A percentile compares a stretch with the other conserved stretches of the same genome.
Conservation (phyloP, 306 rosid genomes). For the Arachis stenosperma region DNA sequence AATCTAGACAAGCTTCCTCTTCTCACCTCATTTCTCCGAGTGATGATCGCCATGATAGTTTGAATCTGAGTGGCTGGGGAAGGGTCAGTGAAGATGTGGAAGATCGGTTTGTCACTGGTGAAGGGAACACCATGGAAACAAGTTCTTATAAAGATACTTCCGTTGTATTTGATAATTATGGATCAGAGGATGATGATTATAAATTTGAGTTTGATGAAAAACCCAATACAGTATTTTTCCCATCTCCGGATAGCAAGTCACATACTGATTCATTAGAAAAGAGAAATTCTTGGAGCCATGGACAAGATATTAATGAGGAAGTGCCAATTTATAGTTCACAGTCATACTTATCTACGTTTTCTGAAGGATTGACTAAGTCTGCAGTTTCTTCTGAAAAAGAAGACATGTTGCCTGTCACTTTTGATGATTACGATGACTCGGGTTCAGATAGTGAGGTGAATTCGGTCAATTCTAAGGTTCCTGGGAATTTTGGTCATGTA, state of each 20-base stretch:
- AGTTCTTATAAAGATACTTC: constrained; percentile 51
- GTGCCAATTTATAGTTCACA: constrained; percentile 45
- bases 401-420: constrained; percentile 58
- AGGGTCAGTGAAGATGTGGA: constrained; percentile 37
- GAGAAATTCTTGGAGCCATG: constrained; percentile 52
- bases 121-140: constrained; percentile 44
- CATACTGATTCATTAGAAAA: constrained; percentile 45
- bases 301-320: constrained; percentile 47
- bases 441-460: constrained; percentile 71
- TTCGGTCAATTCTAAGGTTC: constrained; percentile 44
- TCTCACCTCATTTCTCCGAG: constrained; percentile 50
- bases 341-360: constrained; percentile 48
- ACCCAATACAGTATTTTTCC: constrained; percentile 43
- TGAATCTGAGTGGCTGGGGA: constrained; percentile 38
- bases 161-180: constrained; percentile 72
- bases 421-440: constrained; percentile 80
- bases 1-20: constrained; percentile 46
- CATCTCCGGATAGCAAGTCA: constrained; percentile 51
- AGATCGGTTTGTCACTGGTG: constrained; percentile 53
- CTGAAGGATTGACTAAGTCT: constrained; percentile 54
- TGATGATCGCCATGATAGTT: constrained; percentile 48
- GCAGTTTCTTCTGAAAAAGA: constrained; percentile 53
- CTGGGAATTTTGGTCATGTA: constrained; percentile 44
- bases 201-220: constrained; percentile 46
- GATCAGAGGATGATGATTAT: constrained; percentile 63